These are phyloP conservation scores for Trichosporon ovoides DNA, from an alignment of 1,284 basidiomycete genomes.

Conservation along the genomic window DNA sequence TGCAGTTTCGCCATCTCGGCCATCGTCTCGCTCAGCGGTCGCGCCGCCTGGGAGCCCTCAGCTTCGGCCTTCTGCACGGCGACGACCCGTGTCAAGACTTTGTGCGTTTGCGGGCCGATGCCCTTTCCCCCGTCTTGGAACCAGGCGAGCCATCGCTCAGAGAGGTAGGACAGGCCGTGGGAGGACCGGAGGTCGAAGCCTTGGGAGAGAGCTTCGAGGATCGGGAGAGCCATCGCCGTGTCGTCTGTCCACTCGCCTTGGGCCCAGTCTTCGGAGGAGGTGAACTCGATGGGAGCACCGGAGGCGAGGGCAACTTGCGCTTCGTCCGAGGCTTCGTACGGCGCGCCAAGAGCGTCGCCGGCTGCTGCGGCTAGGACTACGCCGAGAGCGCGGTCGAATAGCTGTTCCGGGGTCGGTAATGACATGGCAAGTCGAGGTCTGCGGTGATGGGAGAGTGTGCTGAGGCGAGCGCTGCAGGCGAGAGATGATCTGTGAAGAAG, in stretches of 20 bases:
- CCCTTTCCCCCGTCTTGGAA: neutral
- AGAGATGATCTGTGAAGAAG: neutral
- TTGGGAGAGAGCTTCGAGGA: conserved; percentile 9
- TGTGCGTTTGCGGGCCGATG: conserved; percentile 2
- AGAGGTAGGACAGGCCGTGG: neutral
- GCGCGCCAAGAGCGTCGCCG: conserved; percentile 15
- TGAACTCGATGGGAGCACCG: neutral
- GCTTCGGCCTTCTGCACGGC: neutral
- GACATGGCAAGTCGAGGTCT: neutral
- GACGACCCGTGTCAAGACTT: neutral
- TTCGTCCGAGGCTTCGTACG: neutral
- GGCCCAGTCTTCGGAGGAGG: neutral
- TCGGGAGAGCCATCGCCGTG: conserved; percentile 10
- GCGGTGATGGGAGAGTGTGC: neutral
- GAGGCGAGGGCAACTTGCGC: neutral
- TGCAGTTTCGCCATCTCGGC: neutral
- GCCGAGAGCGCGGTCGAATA: conserved; percentile 6
- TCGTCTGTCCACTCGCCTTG: conserved; percentile 14
- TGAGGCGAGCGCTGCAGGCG: neutral
- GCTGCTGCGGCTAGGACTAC: conserved; percentile 5
- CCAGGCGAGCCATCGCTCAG: conserved; percentile 11
- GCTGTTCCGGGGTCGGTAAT: neutral
- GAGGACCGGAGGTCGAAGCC: neutral
- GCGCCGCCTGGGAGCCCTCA: neutral
- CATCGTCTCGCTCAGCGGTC: neutral